A percentile compares a stretch with the other conserved stretches of the same genome.
phyloP scores from a whole-genome alignment of 371 early-diverging fungal genomes.

The Dichotomocladium elegans region DNA sequence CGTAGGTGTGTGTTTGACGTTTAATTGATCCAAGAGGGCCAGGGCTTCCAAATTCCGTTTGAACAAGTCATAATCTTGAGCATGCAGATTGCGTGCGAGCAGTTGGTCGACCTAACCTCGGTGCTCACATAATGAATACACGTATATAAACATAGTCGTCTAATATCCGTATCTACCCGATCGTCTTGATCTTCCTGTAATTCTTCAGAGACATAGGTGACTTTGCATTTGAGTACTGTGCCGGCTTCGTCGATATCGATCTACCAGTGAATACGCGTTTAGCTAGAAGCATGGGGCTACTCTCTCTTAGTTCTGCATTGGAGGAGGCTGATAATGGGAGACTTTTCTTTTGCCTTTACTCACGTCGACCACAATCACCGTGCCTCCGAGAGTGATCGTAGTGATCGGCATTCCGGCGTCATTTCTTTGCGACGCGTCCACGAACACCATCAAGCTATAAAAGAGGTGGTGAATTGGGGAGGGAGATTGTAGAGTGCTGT shows the following conservation, averaged over 20 bases:
- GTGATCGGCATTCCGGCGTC: constrained; percentile 40
- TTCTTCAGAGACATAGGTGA: constrained; percentile 54
- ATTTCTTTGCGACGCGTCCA: constrained; percentile 43
- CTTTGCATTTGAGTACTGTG: constrained; percentile 39
- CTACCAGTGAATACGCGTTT: constrained; percentile 20
- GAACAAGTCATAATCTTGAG: constrained; percentile 40
- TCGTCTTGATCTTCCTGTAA: constrained; percentile 50
- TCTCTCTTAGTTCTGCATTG: too few relatives aligned
- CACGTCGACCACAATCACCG: constrained; percentile 60
- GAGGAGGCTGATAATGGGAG: background rate
- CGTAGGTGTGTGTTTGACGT: constrained; percentile 42
- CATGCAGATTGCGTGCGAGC: constrained; percentile 44
- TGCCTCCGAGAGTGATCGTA: constrained; percentile 56
- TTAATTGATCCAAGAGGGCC: constrained; percentile 50
- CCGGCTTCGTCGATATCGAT: constrained; percentile 57
- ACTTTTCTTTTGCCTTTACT: background rate
- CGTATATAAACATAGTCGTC: background rate
- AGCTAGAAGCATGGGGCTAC: too few relatives aligned
- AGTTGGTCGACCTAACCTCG: constrained; percentile 43
- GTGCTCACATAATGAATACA: background rate
- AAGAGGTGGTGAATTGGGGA: background rate
- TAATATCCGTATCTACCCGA: constrained; percentile 20
- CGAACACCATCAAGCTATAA: constrained; percentile 46
- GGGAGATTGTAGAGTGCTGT: background rate
- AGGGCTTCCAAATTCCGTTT: constrained; percentile 47